Percentiles rank a stretch among this genome's conserved stretches.
These are phyloP conservation scores for Oemleria cerasiformis DNA, from an alignment of 306 rosid species.

Conservation along the genomic window DNA sequence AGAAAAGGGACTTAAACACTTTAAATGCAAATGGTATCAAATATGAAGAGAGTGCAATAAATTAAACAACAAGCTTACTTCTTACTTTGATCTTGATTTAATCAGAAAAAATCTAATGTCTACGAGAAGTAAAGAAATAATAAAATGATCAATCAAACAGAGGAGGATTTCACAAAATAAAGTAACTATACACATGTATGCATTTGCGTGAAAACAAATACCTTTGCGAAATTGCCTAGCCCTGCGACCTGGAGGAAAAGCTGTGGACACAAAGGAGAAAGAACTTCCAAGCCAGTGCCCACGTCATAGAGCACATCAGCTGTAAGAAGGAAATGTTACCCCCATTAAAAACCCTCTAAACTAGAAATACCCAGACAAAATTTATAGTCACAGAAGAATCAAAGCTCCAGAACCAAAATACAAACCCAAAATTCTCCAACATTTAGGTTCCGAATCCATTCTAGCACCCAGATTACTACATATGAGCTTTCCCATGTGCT, in stretches of 20 bases:
- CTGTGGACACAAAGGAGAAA: conserved; percentile 95
- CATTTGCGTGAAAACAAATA: conserved; percentile 15
- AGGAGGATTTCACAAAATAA: not conserved
- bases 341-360: conserved; percentile 18
- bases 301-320: conserved; percentile 91
- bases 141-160: not conserved
- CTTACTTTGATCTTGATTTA: not conserved
- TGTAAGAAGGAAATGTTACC: conserved; percentile 39
- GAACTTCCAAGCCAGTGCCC: conserved; percentile 91
- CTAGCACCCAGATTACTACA: conserved; percentile 93
- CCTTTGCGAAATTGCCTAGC: conserved; percentile 92
- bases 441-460: conserved; percentile 97
- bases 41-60: not conserved
- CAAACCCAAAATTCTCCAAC: conserved; percentile 90
- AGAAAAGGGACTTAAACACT: not conserved
- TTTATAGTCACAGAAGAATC: not conserved
- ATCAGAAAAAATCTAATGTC: not conserved
- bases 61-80: not conserved
- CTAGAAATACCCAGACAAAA: not conserved
- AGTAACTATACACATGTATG: not conserved
- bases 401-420: conserved; percentile 14
- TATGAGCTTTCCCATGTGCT: conserved; percentile 88
- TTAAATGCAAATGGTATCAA: not conserved
- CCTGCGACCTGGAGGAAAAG: conserved; percentile 96
- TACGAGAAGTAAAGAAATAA: not conserved